phyloP scores from a whole-genome alignment of 2,329 filamentous ascomycete genomes.

The Botrytis elliptica region DNA sequence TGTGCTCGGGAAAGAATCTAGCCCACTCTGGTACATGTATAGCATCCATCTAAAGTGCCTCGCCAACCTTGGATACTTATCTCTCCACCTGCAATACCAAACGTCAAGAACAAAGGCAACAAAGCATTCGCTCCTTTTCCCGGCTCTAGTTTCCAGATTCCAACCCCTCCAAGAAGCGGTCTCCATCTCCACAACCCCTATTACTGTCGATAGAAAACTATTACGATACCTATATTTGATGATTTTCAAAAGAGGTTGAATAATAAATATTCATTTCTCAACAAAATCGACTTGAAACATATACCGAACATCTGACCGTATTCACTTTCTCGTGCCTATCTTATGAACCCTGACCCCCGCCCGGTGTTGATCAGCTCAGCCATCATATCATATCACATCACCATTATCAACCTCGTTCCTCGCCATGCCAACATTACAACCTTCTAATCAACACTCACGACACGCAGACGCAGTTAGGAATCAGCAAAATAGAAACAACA shows the following conservation, averaged over 20 bases:
- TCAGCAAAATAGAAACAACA: constrained; percentile 17
- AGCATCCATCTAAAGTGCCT: background rate
- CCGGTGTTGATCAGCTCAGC: constrained; percentile 6
- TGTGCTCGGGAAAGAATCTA: background rate
- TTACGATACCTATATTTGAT: background rate
- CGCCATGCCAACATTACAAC: constrained; percentile 21
- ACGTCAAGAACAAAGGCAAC: constrained; percentile 11
- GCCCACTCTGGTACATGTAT: background rate
- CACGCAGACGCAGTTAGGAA: constrained; percentile 8
- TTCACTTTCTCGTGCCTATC: constrained; percentile 10
- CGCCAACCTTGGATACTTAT: background rate
- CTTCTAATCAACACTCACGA: constrained; percentile 15
- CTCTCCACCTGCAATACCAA: background rate
- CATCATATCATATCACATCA: constrained; percentile 4
- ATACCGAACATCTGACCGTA: constrained; percentile 15
- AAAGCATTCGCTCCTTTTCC: constrained; percentile 5
- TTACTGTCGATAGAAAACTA: background rate
- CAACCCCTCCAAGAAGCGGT: background rate
- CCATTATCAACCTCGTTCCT: constrained; percentile 16
- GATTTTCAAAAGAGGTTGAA: background rate
- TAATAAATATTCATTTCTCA: background rate
- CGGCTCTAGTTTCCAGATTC: background rate
- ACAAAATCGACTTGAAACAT: constrained; percentile 15
- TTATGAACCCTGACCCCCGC: background rate
- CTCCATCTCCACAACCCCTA: constrained; percentile 9